Conservation (phyloP, 2,329 filamentous ascomycete species). For the Didymella segeticola region DNA sequence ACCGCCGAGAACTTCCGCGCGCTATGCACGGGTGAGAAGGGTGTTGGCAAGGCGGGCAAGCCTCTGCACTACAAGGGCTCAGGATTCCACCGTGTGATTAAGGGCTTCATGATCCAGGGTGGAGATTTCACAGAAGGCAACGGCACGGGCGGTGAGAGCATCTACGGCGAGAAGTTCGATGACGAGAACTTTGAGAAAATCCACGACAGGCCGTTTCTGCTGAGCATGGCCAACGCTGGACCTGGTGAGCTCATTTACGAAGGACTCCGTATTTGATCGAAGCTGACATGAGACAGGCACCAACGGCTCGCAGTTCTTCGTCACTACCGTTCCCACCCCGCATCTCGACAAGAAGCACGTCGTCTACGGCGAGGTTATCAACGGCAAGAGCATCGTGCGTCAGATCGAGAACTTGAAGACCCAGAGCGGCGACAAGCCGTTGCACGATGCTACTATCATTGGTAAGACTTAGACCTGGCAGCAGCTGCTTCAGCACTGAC, state of each 20-base stretch:
- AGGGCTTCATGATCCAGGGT: constrained; percentile 98
- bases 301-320: constrained; percentile 98
- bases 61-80: constrained; percentile 92
- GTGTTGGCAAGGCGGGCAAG: constrained; percentile 78
- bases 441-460: constrained; percentile 70
- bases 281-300: constrained; percentile 65
- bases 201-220: constrained; percentile 90
- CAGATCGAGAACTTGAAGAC: constrained; percentile 86
- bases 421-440: constrained; percentile 77
- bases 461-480: constrained; percentile 36
- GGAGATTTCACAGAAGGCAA: constrained; percentile 96
- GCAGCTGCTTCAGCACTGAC: background rate
- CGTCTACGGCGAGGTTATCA: constrained; percentile 93
- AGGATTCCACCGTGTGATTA: constrained; percentile 94
- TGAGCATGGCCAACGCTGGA: constrained; percentile 98
- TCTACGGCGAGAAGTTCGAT: constrained; percentile 96
- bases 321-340: constrained; percentile 93
- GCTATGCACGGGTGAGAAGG: constrained; percentile 95
- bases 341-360: constrained; percentile 97
- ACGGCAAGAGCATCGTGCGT: constrained; percentile 88
- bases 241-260: constrained; percentile 66
- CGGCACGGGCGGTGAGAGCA: constrained; percentile 94
- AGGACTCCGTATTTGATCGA: background rate
- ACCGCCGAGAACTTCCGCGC: constrained; percentile 96
- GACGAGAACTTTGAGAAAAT: constrained; percentile 94